phyloP scores from a whole-genome alignment of 257 asterid species.

The Lantana camara region DNA sequence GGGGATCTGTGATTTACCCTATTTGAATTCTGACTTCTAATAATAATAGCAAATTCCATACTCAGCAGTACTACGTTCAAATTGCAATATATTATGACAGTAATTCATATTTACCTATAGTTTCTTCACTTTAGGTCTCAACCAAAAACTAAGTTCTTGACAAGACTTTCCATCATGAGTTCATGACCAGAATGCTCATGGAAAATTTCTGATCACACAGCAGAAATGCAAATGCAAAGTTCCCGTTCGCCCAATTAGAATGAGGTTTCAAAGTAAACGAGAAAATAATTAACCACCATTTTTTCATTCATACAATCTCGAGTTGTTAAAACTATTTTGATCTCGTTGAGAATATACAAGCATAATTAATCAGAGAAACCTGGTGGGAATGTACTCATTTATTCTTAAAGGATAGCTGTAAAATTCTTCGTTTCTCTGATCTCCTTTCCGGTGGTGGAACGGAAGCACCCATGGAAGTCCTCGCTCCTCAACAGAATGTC shows the following conservation, averaged over 20 bases:
- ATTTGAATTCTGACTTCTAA: too few species aligned
- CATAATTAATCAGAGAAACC: slow-evolving; percentile 56
- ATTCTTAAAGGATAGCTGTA: slow-evolving; percentile 83
- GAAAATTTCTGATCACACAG: neutral
- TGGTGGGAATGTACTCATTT: slow-evolving; percentile 69
- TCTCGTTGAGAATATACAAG: slow-evolving; percentile 36
- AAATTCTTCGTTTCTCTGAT: slow-evolving; percentile 84
- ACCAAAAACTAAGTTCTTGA: too few species aligned
- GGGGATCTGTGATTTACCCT: too few species aligned
- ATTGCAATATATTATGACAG: too few species aligned
- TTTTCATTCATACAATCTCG: slow-evolving; percentile 20
- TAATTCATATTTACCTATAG: too few species aligned
- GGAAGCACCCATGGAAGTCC: slow-evolving; percentile 89
- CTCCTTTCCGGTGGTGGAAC: slow-evolving; percentile 79
- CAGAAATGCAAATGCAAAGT: neutral
- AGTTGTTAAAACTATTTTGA: slow-evolving; percentile 10
- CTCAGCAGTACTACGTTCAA: too few species aligned
- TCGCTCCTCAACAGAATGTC: slow-evolving; percentile 55
- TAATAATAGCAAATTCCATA: too few species aligned
- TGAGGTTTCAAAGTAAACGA: neutral
- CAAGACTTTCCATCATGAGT: too few species aligned
- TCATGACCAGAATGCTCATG: neutral
- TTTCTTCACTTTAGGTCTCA: too few species aligned
- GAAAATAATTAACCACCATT: neutral
- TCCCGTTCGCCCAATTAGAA: slow-evolving; percentile 1